Percentiles rank a stretch among this genome's conserved stretches.
These are phyloP conservation scores for Leptoxyphium fumago DNA, from an alignment of 2,329 filamentous ascomycete genomes.

Conservation along the genomic window DNA sequence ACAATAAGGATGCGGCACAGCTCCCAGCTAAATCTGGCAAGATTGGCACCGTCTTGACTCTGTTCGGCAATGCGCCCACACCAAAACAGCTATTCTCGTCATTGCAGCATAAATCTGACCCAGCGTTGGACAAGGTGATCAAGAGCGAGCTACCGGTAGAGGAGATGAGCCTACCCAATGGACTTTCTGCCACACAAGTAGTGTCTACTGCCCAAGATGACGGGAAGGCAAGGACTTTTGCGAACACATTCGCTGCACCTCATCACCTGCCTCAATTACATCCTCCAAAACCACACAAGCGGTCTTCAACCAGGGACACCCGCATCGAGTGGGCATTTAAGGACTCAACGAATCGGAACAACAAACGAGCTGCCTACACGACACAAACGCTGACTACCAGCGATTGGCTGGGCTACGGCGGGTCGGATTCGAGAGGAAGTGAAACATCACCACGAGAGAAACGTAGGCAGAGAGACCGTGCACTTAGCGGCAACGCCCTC, in stretches of 20 bases:
- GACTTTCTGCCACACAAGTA: conserved; percentile 55
- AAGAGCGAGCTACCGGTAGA: conserved; percentile 32
- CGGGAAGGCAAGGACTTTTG: conserved; percentile 47
- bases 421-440: conserved; percentile 27
- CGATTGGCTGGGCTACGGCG: conserved; percentile 46
- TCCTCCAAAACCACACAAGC: conserved; percentile 53
- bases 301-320: conserved; percentile 44
- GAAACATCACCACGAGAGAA: conserved; percentile 46
- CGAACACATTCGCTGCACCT: conserved; percentile 58
- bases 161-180: conserved; percentile 56
- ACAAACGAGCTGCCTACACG: conserved; percentile 43
- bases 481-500: conserved; percentile 49
- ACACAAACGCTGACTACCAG: conserved; percentile 51
- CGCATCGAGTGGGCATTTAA: conserved; percentile 33
- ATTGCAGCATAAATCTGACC: conserved; percentile 40
- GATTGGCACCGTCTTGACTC: conserved; percentile 52
- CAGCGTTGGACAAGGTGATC: conserved; percentile 6
- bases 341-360: conserved; percentile 12
- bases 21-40: conserved; percentile 8
- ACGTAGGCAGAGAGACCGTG: conserved; percentile 57
- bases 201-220: conserved; percentile 35
- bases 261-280: conserved; percentile 50
- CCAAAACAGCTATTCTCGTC: conserved; percentile 77
- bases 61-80: conserved; percentile 60
- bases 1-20: not conserved